phyloP scores from a whole-genome alignment of 2,329 filamentous ascomycete genomes.

The Diaporthe australafricana region DNA sequence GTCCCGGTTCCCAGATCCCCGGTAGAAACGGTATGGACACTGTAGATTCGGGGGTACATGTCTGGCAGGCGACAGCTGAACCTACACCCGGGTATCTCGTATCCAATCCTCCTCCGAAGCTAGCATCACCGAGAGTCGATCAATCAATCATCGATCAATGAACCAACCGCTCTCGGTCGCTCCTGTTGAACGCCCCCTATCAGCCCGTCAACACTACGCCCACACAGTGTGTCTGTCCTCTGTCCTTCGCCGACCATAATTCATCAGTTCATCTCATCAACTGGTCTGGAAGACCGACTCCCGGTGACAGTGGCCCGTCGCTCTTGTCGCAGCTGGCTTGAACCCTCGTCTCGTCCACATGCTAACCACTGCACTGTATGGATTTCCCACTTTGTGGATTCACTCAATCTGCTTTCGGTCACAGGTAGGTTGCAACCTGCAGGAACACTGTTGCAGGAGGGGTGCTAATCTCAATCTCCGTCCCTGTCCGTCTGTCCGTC shows the following conservation, averaged over 20 bases:
- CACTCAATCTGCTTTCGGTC: constrained; percentile 9
- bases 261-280: neutral
- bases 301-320: neutral
- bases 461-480: constrained; percentile 26
- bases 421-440: constrained; percentile 19
- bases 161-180: neutral
- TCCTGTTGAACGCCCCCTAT: neutral
- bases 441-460: neutral
- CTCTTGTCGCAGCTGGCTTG: neutral
- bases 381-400: constrained; percentile 17
- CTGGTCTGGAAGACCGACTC: neutral
- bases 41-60: too few relatives aligned
- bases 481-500: neutral
- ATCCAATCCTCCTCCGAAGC: neutral
- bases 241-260: neutral
- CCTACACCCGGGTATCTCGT: neutral
- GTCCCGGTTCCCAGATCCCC: neutral
- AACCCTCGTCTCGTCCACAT: too few relatives aligned
- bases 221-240: neutral
- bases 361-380: neutral
- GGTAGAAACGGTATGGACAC: neutral
- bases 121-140: neutral
- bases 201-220: constrained; percentile 6
- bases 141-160: neutral
- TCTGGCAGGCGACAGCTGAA: too few relatives aligned